phyloP scores from a whole-genome alignment of 139 green algal species.

The Chlamydomonas asymmetrica region DNA sequence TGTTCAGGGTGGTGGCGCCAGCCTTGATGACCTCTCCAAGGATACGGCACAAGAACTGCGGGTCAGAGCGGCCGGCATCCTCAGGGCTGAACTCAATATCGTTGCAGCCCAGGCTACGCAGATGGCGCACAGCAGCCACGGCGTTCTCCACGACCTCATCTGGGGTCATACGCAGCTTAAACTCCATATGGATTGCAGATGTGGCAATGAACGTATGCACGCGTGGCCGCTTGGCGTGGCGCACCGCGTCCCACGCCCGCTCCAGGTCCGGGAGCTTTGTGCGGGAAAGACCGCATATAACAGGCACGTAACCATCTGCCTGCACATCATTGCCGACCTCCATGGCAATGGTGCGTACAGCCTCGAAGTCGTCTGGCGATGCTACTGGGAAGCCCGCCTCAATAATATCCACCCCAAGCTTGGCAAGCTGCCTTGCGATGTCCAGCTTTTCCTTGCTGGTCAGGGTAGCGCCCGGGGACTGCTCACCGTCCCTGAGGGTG shows the following conservation, averaged over 20 bases:
- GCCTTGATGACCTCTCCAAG: conserved; percentile 88
- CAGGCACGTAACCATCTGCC: conserved; percentile 91
- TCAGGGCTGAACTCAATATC: conserved; percentile 99
- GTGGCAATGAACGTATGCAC: conserved; percentile 99
- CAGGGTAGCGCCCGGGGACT: conserved; percentile 92
- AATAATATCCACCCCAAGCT: conserved; percentile 98
- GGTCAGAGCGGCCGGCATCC: conserved; percentile 90
- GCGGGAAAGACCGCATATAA: conserved; percentile 96
- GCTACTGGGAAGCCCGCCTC: conserved; percentile 97
- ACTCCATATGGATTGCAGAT: conserved; percentile 95
- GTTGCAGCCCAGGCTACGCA: conserved; percentile 85
- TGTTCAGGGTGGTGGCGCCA: conserved; percentile 98
- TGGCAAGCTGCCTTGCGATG: conserved; percentile 91
- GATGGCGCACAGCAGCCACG: conserved; percentile 83
- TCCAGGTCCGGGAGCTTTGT: conserved; percentile 82
- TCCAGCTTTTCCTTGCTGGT: conserved; percentile 97
- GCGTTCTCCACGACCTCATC: conserved; percentile 92
- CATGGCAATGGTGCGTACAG: conserved; percentile 89
- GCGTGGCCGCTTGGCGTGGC: conserved; percentile 80
- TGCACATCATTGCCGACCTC: conserved; percentile 81
- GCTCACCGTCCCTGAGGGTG: conserved; percentile 96
- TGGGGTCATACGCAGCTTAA: conserved; percentile 87
- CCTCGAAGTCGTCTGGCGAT: conserved; percentile 97
- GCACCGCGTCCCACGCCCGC: conserved; percentile 88
- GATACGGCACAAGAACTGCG: conserved; percentile 88